phyloP scores from a whole-genome alignment of 1,284 basidiomycete genomes.

The Ustilago shanxiensis region DNA sequence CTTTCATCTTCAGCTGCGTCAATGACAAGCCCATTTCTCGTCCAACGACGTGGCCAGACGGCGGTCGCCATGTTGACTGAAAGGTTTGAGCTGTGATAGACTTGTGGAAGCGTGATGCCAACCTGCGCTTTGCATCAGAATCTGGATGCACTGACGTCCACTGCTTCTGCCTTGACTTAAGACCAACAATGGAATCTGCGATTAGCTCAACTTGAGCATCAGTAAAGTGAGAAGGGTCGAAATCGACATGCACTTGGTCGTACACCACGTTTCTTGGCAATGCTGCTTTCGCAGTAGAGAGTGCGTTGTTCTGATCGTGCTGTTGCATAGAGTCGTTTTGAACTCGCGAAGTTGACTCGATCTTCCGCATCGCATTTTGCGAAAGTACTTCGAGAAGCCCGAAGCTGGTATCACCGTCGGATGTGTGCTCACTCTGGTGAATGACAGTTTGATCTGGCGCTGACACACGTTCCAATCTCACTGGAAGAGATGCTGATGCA shows the following conservation, averaged over 20 bases:
- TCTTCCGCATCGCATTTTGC: conserved; percentile 30
- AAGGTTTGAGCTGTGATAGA: neutral
- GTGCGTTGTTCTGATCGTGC: neutral
- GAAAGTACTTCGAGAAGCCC: conserved; percentile 40
- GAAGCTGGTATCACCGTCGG: conserved; percentile 19
- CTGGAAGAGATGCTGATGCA: neutral
- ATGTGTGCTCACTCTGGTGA: neutral
- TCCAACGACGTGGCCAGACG: conserved; percentile 6
- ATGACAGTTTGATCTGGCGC: neutral
- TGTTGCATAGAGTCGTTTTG: neutral
- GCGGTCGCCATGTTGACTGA: conserved; percentile 3
- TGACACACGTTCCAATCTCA: neutral
- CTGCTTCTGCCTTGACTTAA: neutral
- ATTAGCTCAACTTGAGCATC: conserved; percentile 12
- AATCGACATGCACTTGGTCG: conserved; percentile 21
- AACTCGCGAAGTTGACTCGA: neutral
- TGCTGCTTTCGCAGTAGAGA: neutral
- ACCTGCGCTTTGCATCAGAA: no score
- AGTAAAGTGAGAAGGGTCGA: conserved; percentile 7
- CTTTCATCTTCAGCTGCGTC: conserved; percentile 3
- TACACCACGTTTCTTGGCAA: neutral
- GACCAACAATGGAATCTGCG: conserved; percentile 7
- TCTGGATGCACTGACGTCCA: conserved; percentile 26
- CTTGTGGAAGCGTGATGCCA: no score
- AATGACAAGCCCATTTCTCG: conserved; percentile 18